Base-by-base conservation (phyloP, 2,329 filamentous ascomycete species). In the Alternaria angustiovoidea region DNA sequence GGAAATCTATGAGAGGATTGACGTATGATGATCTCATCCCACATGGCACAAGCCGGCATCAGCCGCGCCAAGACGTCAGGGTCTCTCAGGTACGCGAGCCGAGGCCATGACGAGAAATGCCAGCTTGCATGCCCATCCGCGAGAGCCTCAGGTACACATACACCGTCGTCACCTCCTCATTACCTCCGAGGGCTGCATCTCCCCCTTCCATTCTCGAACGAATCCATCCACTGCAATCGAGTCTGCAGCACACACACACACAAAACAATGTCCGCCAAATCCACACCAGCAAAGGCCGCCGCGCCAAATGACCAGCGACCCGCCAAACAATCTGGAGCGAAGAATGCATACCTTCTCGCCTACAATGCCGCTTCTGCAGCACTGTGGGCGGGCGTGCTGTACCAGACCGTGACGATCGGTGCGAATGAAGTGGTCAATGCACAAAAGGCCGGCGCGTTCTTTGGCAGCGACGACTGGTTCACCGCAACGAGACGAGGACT, bases 361-460 rank as follows among this genome's bases (percentile, higher is more conserved):
- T 99, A 98, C 86, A 98, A 98, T 81, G 85, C 88, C 71, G 75
- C 89, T 66, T 96, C 90, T 54, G 87, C 93, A 62, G 76, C 88
- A 22, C 86, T 94, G 54, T 99, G 95, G 95, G 81, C 86, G 41
- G 86, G 87, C 18, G 89, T 97, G 54, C 87, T 97, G 41, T 85
- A 87, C 55, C 87, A 91, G 61, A 89, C 91, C 3, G 71, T 89
- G 26, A 79, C 88, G 55, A 84, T 90, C 22, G 75, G 84, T 1
- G 42, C 55, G 0, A 36, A 59, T 8, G 68, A 72, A 30, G 36
- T 72, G 1, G 28, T 51, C 6, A 63, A 38, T 36, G 67, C 65
- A 9, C 44, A 60, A 12, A 70, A 66, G 22, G 61, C 61, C 0
- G 65, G 68, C 0, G 39, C 24, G 14, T 57, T 69, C 28, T 65